Conservation (phyloP, 129 eudicot species). For the Heracleum sosnowskyi region DNA sequence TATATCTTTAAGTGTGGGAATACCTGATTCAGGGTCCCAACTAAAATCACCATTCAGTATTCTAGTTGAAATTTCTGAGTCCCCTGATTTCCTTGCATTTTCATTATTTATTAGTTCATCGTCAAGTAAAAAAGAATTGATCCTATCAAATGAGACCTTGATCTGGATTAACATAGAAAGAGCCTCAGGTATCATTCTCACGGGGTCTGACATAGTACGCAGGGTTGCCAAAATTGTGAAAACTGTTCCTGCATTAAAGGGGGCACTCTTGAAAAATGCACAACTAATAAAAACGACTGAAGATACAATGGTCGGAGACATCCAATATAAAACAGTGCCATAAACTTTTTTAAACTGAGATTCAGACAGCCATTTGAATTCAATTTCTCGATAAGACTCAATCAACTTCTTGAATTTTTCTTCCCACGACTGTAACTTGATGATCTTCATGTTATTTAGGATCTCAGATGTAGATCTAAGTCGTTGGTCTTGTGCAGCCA, state of each 20-base stretch:
- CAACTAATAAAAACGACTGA: constrained; percentile 49
- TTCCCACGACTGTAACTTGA: constrained; percentile 87
- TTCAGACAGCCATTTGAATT: constrained; percentile 49
- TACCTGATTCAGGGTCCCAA: constrained; percentile 48
- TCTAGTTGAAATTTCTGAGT: constrained; percentile 17
- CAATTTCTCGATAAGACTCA: constrained; percentile 42
- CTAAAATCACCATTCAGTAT: constrained; percentile 44
- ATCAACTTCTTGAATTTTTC: constrained; percentile 40
- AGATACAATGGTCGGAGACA: constrained; percentile 58
- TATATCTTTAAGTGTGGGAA: constrained; percentile 28
- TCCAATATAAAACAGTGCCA: constrained; percentile 50
- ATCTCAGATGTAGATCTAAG: constrained; percentile 67
- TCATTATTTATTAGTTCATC: constrained; percentile 49
- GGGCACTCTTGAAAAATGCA: constrained; percentile 40
- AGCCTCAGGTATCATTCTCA: constrained; percentile 52
- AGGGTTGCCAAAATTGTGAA: constrained; percentile 58
- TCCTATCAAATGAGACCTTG: constrained; percentile 64
- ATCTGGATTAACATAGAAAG: constrained; percentile 53
- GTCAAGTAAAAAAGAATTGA: constrained; percentile 45
- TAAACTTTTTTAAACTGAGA: constrained; percentile 31
- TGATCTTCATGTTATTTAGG: constrained; percentile 71
- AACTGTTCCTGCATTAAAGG: constrained; percentile 52
- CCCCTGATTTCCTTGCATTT: constrained; percentile 11
- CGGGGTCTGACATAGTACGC: constrained; percentile 63
- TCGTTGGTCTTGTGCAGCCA: constrained; percentile 58